Conservation (phyloP, 176 grass and related monocot genomes). For the Musa troglodytarum region DNA sequence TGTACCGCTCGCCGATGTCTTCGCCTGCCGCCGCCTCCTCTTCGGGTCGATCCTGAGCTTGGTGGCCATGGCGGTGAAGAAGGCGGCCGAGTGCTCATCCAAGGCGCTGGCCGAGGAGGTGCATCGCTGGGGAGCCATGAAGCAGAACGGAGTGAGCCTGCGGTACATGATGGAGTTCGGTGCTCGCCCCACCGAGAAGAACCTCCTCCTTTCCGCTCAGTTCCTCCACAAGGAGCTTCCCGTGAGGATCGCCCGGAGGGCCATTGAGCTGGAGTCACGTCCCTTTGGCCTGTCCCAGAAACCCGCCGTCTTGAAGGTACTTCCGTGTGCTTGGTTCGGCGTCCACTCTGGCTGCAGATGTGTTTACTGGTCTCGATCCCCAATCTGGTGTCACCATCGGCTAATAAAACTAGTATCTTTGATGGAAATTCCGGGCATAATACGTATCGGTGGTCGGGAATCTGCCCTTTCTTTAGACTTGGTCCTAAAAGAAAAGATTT, state of each 20-base stretch:
- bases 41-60: neutral
- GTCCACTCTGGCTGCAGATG: neutral
- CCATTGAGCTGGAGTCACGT: constrained; percentile 56
- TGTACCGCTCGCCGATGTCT: constrained; percentile 1
- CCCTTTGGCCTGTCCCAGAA: constrained; percentile 72
- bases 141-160: constrained; percentile 77
- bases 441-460: neutral
- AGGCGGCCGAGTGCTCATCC: constrained; percentile 52
- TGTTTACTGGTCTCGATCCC: neutral
- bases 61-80: constrained; percentile 16
- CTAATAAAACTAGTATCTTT: neutral
- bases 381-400: neutral
- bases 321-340: neutral
- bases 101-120: constrained; percentile 71
- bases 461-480: neutral
- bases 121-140: constrained; percentile 75
- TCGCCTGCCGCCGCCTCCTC: neutral
- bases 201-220: constrained; percentile 76
- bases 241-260: constrained; percentile 69
- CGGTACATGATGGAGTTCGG: constrained; percentile 99
- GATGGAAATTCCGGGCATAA: constrained; percentile 2
- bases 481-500: neutral
- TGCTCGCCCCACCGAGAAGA: constrained; percentile 48
- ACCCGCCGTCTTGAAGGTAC: constrained; percentile 69
- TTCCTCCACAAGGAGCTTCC: constrained; percentile 86